These are phyloP conservation scores for Amphicarpaea edgeworthii DNA, from an alignment of 306 rosid species.

Conservation along the genomic window DNA sequence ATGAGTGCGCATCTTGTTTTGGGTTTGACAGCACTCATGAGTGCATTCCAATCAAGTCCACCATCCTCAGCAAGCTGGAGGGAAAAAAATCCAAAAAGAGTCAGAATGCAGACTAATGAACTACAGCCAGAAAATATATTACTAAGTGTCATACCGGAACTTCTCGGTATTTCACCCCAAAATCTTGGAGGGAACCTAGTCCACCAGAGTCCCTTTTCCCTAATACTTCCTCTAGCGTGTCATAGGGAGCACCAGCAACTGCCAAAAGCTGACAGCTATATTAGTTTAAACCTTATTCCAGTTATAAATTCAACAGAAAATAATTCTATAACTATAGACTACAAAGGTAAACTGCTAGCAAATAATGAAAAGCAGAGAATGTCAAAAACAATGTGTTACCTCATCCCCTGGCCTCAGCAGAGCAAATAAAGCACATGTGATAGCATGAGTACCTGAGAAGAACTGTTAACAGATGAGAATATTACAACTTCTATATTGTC, in stretches of 20 bases:
- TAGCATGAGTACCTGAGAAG: constrained; percentile 99
- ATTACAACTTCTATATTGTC: background rate
- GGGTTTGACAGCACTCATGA: constrained; percentile 72
- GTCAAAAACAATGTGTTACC: constrained; percentile 58
- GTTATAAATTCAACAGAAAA: constrained; percentile 23
- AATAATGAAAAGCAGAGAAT: constrained; percentile 36
- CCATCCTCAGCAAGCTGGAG: constrained; percentile 84
- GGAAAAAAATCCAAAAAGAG: constrained; percentile 26
- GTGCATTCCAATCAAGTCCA: constrained; percentile 82
- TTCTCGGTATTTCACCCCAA: constrained; percentile 92
- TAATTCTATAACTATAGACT: constrained; percentile 11
- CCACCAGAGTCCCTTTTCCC: constrained; percentile 92
- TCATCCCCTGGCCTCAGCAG: constrained; percentile 92
- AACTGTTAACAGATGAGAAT: constrained; percentile 66
- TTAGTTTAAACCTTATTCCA: constrained; percentile 58
- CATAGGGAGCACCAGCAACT: constrained; percentile 98
- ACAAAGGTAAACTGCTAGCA: constrained; percentile 24
- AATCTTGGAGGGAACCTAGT: constrained; percentile 87
- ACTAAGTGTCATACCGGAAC: constrained; percentile 68
- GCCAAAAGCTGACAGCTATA: constrained; percentile 86
- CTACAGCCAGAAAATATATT: constrained; percentile 26
- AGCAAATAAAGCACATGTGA: constrained; percentile 88
- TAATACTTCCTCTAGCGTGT: constrained; percentile 90
- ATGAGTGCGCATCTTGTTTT: constrained; percentile 86
- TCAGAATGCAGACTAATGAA: constrained; percentile 30